These are phyloP conservation scores for Phlyctochytrium bullatum DNA, from an alignment of 192 early-diverging fungal genomes.

Conservation along the genomic window DNA sequence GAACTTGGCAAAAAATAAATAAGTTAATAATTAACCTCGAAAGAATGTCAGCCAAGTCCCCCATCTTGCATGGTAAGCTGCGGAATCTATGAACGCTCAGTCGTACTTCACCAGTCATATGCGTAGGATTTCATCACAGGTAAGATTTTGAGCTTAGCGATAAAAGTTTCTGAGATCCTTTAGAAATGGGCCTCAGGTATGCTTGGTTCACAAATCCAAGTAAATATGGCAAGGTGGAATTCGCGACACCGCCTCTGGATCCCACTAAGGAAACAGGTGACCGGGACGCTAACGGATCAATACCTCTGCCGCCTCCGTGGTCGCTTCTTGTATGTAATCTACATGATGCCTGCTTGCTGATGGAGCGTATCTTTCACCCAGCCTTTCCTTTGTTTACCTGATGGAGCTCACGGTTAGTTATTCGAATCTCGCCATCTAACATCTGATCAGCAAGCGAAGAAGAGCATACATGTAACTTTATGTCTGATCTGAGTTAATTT, in stretches of 20 bases:
- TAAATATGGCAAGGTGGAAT: too few species aligned
- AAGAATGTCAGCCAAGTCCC: too few species aligned
- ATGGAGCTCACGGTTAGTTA: not conserved
- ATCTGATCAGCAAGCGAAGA: not conserved
- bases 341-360: not conserved
- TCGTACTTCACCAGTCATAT: not conserved
- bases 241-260: too few species aligned
- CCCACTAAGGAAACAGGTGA: too few species aligned
- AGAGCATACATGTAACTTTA: not conserved
- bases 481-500: not conserved
- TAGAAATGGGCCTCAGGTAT: conserved; percentile 1
- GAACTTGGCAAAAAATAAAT: too few species aligned
- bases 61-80: too few species aligned
- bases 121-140: conserved; percentile 1
- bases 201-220: too few species aligned
- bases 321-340: not conserved
- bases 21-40: too few species aligned
- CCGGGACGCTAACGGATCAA: too few species aligned
- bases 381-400: not conserved
- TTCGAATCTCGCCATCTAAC: not conserved
- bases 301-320: not conserved
- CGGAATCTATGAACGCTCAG: too few species aligned
- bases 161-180: not conserved
- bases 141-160: not conserved
- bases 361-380: not conserved